A percentile compares a stretch with the other conserved stretches of the same genome.
phyloP scores from a whole-genome alignment of 2,329 filamentous ascomycete genomes.

The Periconia macrospinosa region DNA sequence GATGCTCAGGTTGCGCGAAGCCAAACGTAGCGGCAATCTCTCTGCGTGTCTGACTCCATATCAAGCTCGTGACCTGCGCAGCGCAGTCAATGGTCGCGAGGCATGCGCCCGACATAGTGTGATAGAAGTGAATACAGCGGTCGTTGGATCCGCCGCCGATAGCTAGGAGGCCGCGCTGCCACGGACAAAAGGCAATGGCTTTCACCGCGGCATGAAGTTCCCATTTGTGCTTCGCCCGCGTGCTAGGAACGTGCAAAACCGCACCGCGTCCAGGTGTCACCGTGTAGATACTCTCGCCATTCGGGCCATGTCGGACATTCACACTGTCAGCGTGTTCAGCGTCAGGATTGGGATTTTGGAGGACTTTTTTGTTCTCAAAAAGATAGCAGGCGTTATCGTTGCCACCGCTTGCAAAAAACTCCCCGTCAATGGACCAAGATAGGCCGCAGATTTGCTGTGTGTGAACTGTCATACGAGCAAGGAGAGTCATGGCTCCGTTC shows the following conservation, averaged over 20 bases:
- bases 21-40: constrained; percentile 95
- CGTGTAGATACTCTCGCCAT: constrained; percentile 37
- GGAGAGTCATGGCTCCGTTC: constrained; percentile 75
- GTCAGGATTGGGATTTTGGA: constrained; percentile 29
- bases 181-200: constrained; percentile 94
- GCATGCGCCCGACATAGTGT: constrained; percentile 78
- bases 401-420: constrained; percentile 80
- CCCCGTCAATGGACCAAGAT: constrained; percentile 79
- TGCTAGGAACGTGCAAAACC: constrained; percentile 53
- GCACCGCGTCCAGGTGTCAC: constrained; percentile 34
- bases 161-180: constrained; percentile 83
- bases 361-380: constrained; percentile 69
- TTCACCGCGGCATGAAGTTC: constrained; percentile 87
- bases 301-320: constrained; percentile 27
- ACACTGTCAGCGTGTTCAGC: constrained; percentile 14
- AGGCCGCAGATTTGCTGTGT: constrained; percentile 90
- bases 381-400: constrained; percentile 91
- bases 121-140: constrained; percentile 94
- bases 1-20: constrained; percentile 87
- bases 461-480: constrained; percentile 77
- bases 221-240: constrained; percentile 71
- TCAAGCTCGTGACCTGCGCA: constrained; percentile 88
- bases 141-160: constrained; percentile 94
- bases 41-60: constrained; percentile 82
- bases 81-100: constrained; percentile 90